Base-by-base conservation (phyloP, 2,329 filamentous ascomycete genomes). In the Alternaria sp. region DNA sequence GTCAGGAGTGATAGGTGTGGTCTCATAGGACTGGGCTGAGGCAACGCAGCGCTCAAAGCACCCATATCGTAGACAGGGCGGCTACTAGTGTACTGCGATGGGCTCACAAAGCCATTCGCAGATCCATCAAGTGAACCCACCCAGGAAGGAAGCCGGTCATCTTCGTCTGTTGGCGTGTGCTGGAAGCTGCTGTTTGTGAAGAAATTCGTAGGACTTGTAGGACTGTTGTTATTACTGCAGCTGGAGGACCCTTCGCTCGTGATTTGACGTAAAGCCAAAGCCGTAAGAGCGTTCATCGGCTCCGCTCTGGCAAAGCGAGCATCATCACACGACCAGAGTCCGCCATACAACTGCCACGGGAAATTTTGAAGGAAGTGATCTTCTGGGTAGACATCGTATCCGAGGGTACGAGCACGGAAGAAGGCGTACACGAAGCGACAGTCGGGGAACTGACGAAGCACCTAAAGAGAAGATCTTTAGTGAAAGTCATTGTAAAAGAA, bases 381-480 rank as follows among this genome's bases (percentile, higher is more conserved):
- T 64, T 79, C 77, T 6, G 77, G 77, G 36, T 78, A 78, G 20
- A 79, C 75, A 38, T 78, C 76, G 61, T 75, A 79, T 22, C 76
- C 76, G 44, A 78, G 70, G 0, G 75, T 77, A 7, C 69, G 69
- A 41, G 72, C 72, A 61, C 75, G 75, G 57, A 78, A 78, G 62
- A 79, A 79, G 36, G 67, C 75, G 65, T 79, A 79, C 12, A 79
- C 68, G 49, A 68, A 79, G 30, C 74, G 74, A 61, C 73, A 74
- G 39, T 76, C 74, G 1, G 74, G 75, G 38, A 78, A 79, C 51
- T 77, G 74, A 24, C 73, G 69, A 43, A 79, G 72, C 9, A 78
- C 74, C 76, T 79, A 63, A 4, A 18, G 62, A 28, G 58, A 4
- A 7, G n/a, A 49, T 30, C 5, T 68, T 78, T 68, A 78, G 75